Evolutionary conservation across 1,284 basidiomycete genomes (phyloP), one percentile per base, ranked within the genome.

Genomic region (Inonotus hispidus): DNA sequence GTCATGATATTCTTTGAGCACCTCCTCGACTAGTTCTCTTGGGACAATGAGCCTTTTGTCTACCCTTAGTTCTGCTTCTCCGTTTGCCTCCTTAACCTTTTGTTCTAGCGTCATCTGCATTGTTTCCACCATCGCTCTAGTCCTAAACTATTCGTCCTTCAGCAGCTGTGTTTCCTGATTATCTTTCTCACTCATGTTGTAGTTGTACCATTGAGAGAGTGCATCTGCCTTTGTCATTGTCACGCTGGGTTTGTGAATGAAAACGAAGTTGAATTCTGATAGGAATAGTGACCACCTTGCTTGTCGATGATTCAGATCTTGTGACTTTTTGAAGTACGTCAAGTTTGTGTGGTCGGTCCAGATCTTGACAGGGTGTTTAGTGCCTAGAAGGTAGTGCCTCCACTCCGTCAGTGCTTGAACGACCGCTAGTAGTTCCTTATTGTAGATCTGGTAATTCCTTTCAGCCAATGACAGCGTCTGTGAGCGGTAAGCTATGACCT

Each of bases 361-460:
- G 11, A 60, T 1, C 2, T 43, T 32, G 21, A 55, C 19, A 3
- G 2, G 4, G 14, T 59, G 21, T 10, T 16, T 19, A 14, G 25
- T 13, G 3, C 59, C 52, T n/a, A 27, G 11, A 8, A 60, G 53
- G 46, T 60, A 55, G 2, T 41, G 52, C 47, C 41, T 25, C 59
- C 53, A 60, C 11, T 53, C 19, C 1, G 29, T 54, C 0, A 60
- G 38, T 5, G 38, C 53, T 14, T 16, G n/a, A 13, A 60, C 19
- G 13, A 77, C 70, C 0, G 74, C 73, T 0, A 75, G n/a, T 54
- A 79, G 46, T 57, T 79, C 75, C 45, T 75, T 72, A 62, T 79
- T 73, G 60, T 74, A 71, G 43, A 73, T 71, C 14, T 67, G 60
- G 61, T 75, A 78, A 62, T 77, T 78, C 1, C 64, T 56, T 61